These are phyloP conservation scores for Mariannaea elegans DNA, from an alignment of 2,329 filamentous ascomycete genomes.

Conservation along the genomic window DNA sequence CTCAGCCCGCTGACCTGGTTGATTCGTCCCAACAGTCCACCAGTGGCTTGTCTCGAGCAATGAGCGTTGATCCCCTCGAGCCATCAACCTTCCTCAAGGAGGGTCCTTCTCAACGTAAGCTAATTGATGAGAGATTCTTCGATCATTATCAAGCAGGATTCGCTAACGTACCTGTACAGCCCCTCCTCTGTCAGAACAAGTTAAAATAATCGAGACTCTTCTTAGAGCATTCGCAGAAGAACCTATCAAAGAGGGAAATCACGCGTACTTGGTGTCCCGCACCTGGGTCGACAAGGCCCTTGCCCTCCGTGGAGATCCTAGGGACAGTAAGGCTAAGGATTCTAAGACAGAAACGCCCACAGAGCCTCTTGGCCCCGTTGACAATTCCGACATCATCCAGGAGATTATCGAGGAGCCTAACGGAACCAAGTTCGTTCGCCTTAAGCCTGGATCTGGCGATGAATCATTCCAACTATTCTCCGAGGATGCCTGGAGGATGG, in stretches of 20 bases:
- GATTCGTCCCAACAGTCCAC: constrained; percentile 28
- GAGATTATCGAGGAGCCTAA: constrained; percentile 62
- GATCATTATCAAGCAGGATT: not conserved
- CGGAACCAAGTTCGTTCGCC: constrained; percentile 71
- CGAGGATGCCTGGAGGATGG: constrained; percentile 80
- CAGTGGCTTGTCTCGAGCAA: constrained; percentile 46
- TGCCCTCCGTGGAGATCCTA: constrained; percentile 68
- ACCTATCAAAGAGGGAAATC: constrained; percentile 73
- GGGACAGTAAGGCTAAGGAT: constrained; percentile 57
- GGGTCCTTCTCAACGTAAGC: constrained; percentile 41
- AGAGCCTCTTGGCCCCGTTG: constrained; percentile 77
- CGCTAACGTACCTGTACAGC: constrained; percentile 34
- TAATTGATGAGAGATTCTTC: not conserved
- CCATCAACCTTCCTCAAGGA: constrained; percentile 30
- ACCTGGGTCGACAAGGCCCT: constrained; percentile 81
- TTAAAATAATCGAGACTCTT: constrained; percentile 74
- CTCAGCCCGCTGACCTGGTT: constrained; percentile 31
- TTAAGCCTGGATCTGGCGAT: constrained; percentile 74
- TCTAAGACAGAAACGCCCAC: constrained; percentile 68
- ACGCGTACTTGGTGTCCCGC: constrained; percentile 80
- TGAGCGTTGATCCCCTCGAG: constrained; percentile 53
- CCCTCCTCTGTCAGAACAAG: constrained; percentile 65
- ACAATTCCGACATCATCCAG: constrained; percentile 84
- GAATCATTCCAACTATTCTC: constrained; percentile 83
- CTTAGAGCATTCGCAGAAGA: constrained; percentile 60